phyloP scores from a whole-genome alignment of 352 stramenopile genomes.

The Phytophthora sp. region DNA sequence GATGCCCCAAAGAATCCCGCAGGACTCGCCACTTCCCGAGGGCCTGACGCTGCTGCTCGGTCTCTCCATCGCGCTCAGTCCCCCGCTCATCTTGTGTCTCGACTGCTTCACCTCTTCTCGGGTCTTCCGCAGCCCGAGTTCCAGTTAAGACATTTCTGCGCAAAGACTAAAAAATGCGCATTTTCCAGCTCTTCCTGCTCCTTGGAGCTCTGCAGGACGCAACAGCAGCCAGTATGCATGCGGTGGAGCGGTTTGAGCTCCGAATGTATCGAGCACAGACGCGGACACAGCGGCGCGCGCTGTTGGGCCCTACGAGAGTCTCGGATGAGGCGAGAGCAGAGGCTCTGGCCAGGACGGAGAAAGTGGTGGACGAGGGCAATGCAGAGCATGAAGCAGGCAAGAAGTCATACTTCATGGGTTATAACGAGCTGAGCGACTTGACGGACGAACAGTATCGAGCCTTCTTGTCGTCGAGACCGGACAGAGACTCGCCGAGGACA shows the following conservation, averaged over 20 bases:
- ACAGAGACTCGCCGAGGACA: conserved; percentile 23
- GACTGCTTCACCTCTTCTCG: conserved; percentile 20
- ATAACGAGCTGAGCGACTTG: conserved; percentile 74
- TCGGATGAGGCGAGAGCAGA: conserved; percentile 49
- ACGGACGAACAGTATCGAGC: conserved; percentile 67
- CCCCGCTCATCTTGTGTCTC: conserved; percentile 25
- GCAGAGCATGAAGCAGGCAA: conserved; percentile 40
- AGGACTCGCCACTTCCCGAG: conserved; percentile 17
- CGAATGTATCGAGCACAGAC: conserved; percentile 29
- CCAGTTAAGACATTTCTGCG: background rate
- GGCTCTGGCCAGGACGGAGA: conserved; percentile 48
- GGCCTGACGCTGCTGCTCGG: conserved; percentile 24
- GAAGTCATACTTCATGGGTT: conserved; percentile 59
- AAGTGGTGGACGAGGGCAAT: conserved; percentile 58
- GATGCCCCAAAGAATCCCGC: conserved; percentile 30
- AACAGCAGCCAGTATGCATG: background rate
- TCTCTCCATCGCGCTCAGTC: conserved; percentile 35
- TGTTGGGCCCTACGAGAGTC: conserved; percentile 49
- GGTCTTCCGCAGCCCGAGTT: background rate
- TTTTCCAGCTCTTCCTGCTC: conserved; percentile 7
- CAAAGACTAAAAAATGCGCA: conserved; percentile 16
- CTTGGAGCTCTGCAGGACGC: conserved; percentile 4
- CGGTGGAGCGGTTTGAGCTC: conserved; percentile 31
- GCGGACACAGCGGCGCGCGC: conserved; percentile 22
- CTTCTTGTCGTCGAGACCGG: conserved; percentile 58